Conservation (phyloP, 2,329 filamentous ascomycete genomes). For the Stromatinia cepivora region DNA sequence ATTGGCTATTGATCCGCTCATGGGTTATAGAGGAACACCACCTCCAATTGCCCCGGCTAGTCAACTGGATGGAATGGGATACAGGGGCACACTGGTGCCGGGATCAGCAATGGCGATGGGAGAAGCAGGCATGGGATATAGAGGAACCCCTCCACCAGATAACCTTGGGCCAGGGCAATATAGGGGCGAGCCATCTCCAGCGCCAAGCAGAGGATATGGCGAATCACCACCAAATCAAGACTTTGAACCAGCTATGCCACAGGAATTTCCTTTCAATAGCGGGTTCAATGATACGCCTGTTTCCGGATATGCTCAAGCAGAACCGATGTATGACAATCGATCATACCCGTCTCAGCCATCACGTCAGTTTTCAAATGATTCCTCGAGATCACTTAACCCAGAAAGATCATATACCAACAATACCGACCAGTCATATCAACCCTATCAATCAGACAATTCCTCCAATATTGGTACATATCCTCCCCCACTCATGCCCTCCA, state of each 20-base stretch:
- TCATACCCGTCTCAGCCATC: constrained; percentile 29
- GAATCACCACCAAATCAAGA: constrained; percentile 7
- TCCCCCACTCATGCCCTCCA: constrained; percentile 26
- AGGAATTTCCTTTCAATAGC: constrained; percentile 30
- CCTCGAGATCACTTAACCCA: constrained; percentile 30
- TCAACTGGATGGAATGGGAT: constrained; percentile 22
- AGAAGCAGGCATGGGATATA: constrained; percentile 26
- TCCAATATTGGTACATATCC: constrained; percentile 17
- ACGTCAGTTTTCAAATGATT: constrained; percentile 35
- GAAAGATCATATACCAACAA: constrained; percentile 32
- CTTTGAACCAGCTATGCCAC: constrained; percentile 24
- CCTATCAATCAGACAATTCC: constrained; percentile 13
- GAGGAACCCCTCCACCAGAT: constrained; percentile 16
- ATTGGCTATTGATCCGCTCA: constrained; percentile 18
- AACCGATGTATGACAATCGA: constrained; percentile 28
- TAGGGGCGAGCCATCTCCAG: constrained; percentile 5
- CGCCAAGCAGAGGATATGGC: constrained; percentile 14
- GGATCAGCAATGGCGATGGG: constrained; percentile 24
- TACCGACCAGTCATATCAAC: constrained; percentile 22
- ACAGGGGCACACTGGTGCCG: constrained; percentile 14
- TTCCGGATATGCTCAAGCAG: constrained; percentile 22
- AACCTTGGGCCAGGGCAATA: neutral
- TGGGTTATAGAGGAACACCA: constrained; percentile 23
- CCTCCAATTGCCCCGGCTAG: neutral
- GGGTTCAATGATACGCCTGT: constrained; percentile 22